Evolutionary conservation across 768 basidiomycete species (phyloP).

Genomic region (Cystobasidium ongulense): DNA sequence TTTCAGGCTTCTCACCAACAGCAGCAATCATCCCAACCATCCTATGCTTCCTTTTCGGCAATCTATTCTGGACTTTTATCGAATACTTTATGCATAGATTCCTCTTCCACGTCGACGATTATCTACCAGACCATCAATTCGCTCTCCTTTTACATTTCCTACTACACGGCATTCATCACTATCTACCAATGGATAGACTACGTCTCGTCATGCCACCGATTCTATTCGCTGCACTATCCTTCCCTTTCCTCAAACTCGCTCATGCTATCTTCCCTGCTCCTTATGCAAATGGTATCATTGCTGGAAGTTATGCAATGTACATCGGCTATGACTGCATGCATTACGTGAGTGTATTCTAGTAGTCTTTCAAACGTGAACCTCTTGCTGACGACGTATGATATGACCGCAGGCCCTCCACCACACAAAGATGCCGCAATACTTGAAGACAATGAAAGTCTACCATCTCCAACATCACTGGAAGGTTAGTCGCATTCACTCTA

Average conservation of each 20-base stretch:
- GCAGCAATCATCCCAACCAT: conserved; percentile 50
- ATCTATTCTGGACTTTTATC: conserved; percentile 71
- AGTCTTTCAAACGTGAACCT: not conserved
- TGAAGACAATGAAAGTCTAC: conserved; percentile 91
- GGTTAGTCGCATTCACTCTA: conserved; percentile 27
- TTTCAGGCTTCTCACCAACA: conserved; percentile 30
- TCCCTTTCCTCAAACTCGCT: conserved; percentile 78
- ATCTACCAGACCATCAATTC: conserved; percentile 70
- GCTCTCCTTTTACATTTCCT: conserved; percentile 83
- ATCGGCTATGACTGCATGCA: conserved; percentile 45
- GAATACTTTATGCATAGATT: conserved; percentile 92
- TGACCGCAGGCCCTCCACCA: conserved; percentile 56
- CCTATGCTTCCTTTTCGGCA: conserved; percentile 71
- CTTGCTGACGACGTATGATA: not conserved
- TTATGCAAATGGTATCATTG: conserved; percentile 82
- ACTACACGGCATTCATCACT: conserved; percentile 93
- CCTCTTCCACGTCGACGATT: conserved; percentile 87
- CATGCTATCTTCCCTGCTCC: conserved; percentile 71
- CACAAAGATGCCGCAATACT: conserved; percentile 71
- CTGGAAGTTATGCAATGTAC: conserved; percentile 59
- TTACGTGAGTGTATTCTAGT: conserved; percentile 6
- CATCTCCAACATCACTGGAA: conserved; percentile 98
- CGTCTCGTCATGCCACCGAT: conserved; percentile 94
- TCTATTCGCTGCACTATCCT: conserved; percentile 65
- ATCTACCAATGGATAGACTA: conserved; percentile 67